phyloP scores from a whole-genome alignment of 1,284 basidiomycete species.

The Moesziomyces globuligerus region DNA sequence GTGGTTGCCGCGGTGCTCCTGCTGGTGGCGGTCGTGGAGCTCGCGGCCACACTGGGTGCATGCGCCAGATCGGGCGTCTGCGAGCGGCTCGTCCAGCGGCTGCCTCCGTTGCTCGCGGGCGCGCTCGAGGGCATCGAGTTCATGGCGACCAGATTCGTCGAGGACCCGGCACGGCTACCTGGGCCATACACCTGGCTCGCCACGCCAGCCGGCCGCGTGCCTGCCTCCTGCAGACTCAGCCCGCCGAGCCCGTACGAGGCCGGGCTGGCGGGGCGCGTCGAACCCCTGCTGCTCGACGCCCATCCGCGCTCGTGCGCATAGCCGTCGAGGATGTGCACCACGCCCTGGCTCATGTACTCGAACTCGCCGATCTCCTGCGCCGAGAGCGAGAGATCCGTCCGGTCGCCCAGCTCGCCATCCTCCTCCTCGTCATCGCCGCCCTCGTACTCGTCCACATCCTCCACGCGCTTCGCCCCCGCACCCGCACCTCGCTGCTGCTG shows the following conservation, averaged over 20 bases:
- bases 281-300: constrained; percentile 33
- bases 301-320: constrained; percentile 51
- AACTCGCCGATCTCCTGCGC: constrained; percentile 60
- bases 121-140: constrained; percentile 13
- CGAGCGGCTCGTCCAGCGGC: constrained; percentile 43
- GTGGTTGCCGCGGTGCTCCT: constrained; percentile 2
- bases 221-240: constrained; percentile 29
- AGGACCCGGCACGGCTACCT: constrained; percentile 23
- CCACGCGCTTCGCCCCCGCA: neutral
- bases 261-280: constrained; percentile 41
- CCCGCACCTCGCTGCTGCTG: constrained; percentile 2
- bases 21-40: constrained; percentile 11
- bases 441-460: constrained; percentile 24
- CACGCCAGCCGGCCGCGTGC: neutral
- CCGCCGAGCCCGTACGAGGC: constrained; percentile 27
- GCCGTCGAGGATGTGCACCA: constrained; percentile 57
- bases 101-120: constrained; percentile 34
- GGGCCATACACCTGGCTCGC: constrained; percentile 19
- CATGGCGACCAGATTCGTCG: constrained; percentile 11
- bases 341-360: constrained; percentile 51
- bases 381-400: constrained; percentile 52
- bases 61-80: constrained; percentile 33
- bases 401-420: constrained; percentile 32
- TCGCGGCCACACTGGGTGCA: constrained; percentile 12
- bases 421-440: constrained; percentile 31